Percentiles rank a stretch among this genome's conserved stretches.
Conservation (phyloP, 495 filamentous ascomycete species). For the Aspergillus cavernicola region DNA sequence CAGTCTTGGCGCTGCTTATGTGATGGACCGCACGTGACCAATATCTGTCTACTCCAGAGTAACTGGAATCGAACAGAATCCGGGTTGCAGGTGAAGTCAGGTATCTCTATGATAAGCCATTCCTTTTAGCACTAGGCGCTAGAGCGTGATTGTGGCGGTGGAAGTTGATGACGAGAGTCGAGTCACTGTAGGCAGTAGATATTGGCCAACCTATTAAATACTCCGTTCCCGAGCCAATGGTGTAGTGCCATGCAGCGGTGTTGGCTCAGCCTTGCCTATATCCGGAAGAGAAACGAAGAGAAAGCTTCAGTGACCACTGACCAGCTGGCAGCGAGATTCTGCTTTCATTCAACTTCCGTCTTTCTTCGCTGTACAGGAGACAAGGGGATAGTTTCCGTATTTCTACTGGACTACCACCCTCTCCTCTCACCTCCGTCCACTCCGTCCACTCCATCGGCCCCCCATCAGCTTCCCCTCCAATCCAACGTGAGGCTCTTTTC, state of each 20-base stretch:
- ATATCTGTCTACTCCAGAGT: neutral
- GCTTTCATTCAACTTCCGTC: too few species aligned
- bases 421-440: too few species aligned
- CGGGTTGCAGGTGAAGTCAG: neutral
- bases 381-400: neutral
- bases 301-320: neutral
- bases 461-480: constrained; percentile 11
- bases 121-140: too few species aligned
- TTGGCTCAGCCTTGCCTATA: neutral
- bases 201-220: too few species aligned
- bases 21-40: neutral
- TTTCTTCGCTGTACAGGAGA: too few species aligned
- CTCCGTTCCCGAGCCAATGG: neutral
- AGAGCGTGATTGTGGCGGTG: too few species aligned
- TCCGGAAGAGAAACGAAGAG: neutral
- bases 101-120: too few species aligned
- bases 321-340: too few species aligned
- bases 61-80: neutral
- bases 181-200: too few species aligned
- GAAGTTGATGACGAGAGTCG: too few species aligned
- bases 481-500: constrained; percentile 13
- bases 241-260: neutral
- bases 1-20: constrained; percentile 16
- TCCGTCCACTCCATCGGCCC: constrained; percentile 5
- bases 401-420: neutral